phyloP scores from a whole-genome alignment of 75 land plant genomes.

The Ceratopteris richardii region DNA sequence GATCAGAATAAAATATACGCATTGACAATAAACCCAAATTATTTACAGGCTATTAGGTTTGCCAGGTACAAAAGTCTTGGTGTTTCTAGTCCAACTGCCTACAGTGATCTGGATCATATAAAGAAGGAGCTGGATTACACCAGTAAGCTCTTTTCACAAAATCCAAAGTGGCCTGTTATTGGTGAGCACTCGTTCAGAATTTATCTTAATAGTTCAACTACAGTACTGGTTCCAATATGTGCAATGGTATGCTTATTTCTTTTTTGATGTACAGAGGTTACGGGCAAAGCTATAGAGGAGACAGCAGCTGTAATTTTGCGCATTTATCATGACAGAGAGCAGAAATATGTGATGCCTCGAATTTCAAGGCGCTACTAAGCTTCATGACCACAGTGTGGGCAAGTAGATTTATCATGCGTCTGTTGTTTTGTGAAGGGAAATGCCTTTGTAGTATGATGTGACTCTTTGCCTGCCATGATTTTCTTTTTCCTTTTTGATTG shows the following conservation, averaged over 20 bases:
- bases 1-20: constrained; percentile 77
- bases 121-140: constrained; percentile 66
- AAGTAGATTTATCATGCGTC: no score
- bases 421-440: background rate
- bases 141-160: constrained; percentile 57
- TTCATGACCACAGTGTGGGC: no score
- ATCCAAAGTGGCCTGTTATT: constrained; percentile 91
- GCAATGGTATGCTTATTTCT: no score
- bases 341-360: constrained; percentile 76
- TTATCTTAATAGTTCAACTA: background rate
- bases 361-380: constrained; percentile 80
- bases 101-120: constrained; percentile 89
- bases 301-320: constrained; percentile 90
- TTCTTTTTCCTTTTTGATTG: no score
- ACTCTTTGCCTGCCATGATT: no score
- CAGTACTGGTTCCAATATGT: background rate
- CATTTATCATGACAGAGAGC: constrained; percentile 66
- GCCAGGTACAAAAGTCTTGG: constrained; percentile 73
- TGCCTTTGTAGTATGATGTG: background rate
- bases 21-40: constrained; percentile 66
- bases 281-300: constrained; percentile 95
- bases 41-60: constrained; percentile 65
- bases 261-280: constrained; percentile 53
- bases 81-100: constrained; percentile 19
- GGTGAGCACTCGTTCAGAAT: constrained; percentile 36